These are phyloP conservation scores for Exophiala sp. DNA, from an alignment of 2,329 filamentous ascomycete genomes.

Conservation along the genomic window DNA sequence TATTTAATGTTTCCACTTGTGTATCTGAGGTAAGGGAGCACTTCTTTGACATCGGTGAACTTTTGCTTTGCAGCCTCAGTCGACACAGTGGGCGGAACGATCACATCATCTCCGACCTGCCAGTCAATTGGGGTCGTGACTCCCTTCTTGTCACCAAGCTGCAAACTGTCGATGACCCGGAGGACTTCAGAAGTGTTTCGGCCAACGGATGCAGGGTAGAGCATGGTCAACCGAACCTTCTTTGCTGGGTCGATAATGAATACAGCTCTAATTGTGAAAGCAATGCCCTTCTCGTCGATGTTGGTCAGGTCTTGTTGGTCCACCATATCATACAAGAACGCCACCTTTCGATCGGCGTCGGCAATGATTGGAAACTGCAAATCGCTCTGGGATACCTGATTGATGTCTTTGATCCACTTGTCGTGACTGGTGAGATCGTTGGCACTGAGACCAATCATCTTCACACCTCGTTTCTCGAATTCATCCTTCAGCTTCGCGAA, in stretches of 20 bases:
- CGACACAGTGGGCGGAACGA: slow-evolving; percentile 78
- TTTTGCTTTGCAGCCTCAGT: slow-evolving; percentile 83
- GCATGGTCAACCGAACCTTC: slow-evolving; percentile 87
- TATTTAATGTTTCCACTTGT: slow-evolving; percentile 21
- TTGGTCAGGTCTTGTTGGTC: slow-evolving; percentile 79
- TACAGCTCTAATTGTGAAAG: slow-evolving; percentile 91
- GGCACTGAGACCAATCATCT: slow-evolving; percentile 84
- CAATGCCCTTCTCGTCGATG: slow-evolving; percentile 76
- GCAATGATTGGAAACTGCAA: slow-evolving; percentile 77
- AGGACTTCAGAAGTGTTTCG: slow-evolving; percentile 77
- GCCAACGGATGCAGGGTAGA: slow-evolving; percentile 88
- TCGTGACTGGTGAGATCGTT: slow-evolving; percentile 81
- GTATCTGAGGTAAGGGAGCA: slow-evolving; percentile 50
- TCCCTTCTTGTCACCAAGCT: slow-evolving; percentile 82
- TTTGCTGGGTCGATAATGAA: slow-evolving; percentile 93
- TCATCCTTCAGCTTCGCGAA: slow-evolving; percentile 86
- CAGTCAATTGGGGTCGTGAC: slow-evolving; percentile 89
- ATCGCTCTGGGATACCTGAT: slow-evolving; percentile 69
- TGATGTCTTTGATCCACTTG: slow-evolving; percentile 86
- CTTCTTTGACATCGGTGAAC: slow-evolving; percentile 68
- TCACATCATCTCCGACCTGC: slow-evolving; percentile 84
- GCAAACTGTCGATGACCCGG: slow-evolving; percentile 73
- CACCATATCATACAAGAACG: slow-evolving; percentile 76
- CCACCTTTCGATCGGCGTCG: slow-evolving; percentile 74
- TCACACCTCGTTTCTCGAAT: slow-evolving; percentile 80